Evolutionary conservation across 306 rosid species (phyloP).

Genomic region (Betula pendula): DNA sequence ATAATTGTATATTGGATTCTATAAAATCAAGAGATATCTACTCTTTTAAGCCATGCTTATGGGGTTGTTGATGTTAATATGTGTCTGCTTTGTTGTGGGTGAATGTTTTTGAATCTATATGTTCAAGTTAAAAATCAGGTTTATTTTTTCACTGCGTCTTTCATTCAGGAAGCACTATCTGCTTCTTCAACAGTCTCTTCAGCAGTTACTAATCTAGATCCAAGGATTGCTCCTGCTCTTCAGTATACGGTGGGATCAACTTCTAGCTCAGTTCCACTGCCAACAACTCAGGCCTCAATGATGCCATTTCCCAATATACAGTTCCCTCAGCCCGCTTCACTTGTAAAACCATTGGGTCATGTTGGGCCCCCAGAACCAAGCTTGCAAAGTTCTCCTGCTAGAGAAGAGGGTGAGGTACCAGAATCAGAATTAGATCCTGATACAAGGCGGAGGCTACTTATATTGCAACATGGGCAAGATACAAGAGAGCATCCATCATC

Average conservation of each 20-base stretch:
- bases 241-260: constrained; percentile 50
- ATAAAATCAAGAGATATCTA: neutral
- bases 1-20: constrained; percentile 7
- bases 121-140: constrained; percentile 4
- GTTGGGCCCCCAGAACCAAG: constrained; percentile 63
- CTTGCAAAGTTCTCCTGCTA: constrained; percentile 89
- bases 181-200: constrained; percentile 51
- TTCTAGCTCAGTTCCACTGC: constrained; percentile 61
- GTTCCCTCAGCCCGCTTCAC: constrained; percentile 51
- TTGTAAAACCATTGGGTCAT: constrained; percentile 60
- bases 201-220: constrained; percentile 55
- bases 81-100: neutral
- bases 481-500: constrained; percentile 63
- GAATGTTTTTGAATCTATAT: constrained; percentile 4
- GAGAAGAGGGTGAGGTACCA: constrained; percentile 99
- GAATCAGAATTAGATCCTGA: constrained; percentile 99
- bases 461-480: constrained; percentile 99
- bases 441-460: constrained; percentile 97
- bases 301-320: constrained; percentile 54
- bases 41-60: neutral
- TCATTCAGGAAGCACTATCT: constrained; percentile 61
- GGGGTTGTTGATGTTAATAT: neutral
- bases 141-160: constrained; percentile 17
- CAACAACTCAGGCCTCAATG: constrained; percentile 54
- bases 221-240: constrained; percentile 59